phyloP scores from a whole-genome alignment of 257 asterid genomes.

The Euphrasia confusa region DNA sequence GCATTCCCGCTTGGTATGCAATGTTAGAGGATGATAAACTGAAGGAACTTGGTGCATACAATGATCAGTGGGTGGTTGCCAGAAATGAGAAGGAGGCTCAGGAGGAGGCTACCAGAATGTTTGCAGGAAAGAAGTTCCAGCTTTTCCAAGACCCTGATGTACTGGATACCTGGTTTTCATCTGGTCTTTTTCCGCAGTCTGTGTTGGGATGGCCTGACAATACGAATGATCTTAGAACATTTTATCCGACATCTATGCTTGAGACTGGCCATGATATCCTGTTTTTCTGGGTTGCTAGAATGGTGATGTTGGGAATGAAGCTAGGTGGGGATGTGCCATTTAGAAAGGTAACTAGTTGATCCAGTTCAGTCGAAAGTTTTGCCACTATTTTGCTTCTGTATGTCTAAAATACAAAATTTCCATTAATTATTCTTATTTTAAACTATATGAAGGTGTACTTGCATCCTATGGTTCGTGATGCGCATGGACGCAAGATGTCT shows the following conservation, averaged over 20 bases:
- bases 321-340: conserved; percentile 94
- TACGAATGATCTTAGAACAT: conserved; percentile 66
- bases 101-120: conserved; percentile 51
- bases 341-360: conserved; percentile 50
- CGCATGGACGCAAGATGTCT: conserved; percentile 99
- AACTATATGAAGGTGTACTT: conserved; percentile 59
- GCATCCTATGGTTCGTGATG: conserved; percentile 97
- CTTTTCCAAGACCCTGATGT: conserved; percentile 86
- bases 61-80: conserved; percentile 81
- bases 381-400: neutral
- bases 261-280: conserved; percentile 96
- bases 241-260: conserved; percentile 88
- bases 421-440: conserved; percentile 9
- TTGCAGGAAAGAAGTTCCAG: conserved; percentile 58
- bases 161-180: conserved; percentile 94
- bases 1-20: conserved; percentile 91
- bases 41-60: conserved; percentile 62
- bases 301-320: conserved; percentile 98
- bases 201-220: conserved; percentile 96
- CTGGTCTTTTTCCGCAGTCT: conserved; percentile 86
- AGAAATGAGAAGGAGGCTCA: conserved; percentile 66
- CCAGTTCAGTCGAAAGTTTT: neutral
- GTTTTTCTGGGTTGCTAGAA: conserved; percentile 97
- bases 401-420: neutral
- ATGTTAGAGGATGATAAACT: conserved; percentile 60